A percentile compares a stretch with the other conserved stretches of the same genome.
Conservation (phyloP, 2,329 filamentous ascomycete species). For the Trichophyton verrucosum region DNA sequence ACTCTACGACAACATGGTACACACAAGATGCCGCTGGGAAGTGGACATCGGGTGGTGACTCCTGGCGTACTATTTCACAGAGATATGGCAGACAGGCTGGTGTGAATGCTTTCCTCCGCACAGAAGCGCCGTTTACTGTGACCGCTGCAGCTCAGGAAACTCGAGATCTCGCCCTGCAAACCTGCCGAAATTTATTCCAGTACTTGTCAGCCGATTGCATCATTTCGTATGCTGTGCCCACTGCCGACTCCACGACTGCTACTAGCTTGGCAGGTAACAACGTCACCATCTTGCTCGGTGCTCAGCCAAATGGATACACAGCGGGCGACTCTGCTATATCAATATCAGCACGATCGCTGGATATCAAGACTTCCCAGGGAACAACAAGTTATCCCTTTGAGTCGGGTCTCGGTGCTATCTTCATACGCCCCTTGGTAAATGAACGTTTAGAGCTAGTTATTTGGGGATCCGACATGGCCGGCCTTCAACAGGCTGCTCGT, state of each 20-base stretch:
- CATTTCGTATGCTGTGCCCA: constrained; percentile 15
- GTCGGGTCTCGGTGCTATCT: constrained; percentile 38
- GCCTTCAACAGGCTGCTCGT: constrained; percentile 39
- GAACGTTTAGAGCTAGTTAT: constrained; percentile 43
- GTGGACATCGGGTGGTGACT: constrained; percentile 15
- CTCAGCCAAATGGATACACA: constrained; percentile 13
- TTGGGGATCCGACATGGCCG: constrained; percentile 41
- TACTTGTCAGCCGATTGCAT: constrained; percentile 44
- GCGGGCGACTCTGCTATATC: constrained; percentile 20
- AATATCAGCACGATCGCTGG: constrained; percentile 12
- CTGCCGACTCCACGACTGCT: background rate
- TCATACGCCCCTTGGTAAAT: constrained; percentile 37
- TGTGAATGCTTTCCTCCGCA: constrained; percentile 41
- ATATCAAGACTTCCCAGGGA: constrained; percentile 6
- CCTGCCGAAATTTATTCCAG: constrained; percentile 46
- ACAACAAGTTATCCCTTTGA: constrained; percentile 22
- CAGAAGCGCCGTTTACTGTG: constrained; percentile 35
- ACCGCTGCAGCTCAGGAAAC: constrained; percentile 17
- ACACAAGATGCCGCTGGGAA: constrained; percentile 13
- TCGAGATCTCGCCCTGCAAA: constrained; percentile 37
- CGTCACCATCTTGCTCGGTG: constrained; percentile 26
- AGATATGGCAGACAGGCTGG: constrained; percentile 41
- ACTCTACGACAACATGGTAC: constrained; percentile 16
- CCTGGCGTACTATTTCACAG: constrained; percentile 20
- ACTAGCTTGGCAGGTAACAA: constrained; percentile 30